Evolutionary conservation across 2,329 filamentous ascomycete genomes (phyloP).

Genomic region (Arthrobotrys pseudoclavata): DNA sequence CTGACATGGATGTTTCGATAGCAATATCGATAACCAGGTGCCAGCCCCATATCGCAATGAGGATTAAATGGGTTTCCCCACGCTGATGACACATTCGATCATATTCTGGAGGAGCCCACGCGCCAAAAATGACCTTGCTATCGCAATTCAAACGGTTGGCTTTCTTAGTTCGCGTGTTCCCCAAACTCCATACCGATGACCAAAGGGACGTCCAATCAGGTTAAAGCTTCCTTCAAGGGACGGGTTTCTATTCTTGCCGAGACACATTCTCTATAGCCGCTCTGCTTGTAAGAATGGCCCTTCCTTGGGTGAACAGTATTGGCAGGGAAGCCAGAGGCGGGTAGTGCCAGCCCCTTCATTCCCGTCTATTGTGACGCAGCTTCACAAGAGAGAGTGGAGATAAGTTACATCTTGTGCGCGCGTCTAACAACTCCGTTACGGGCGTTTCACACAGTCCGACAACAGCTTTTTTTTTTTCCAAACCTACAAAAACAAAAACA

Average conservation of each 20-base stretch:
- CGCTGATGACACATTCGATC: conserved; percentile 52
- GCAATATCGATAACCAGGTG: conserved; percentile 52
- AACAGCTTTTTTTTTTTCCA: conserved; percentile 11
- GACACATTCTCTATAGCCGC: conserved; percentile 54
- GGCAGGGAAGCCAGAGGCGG: conserved; percentile 53
- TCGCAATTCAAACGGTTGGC: conserved; percentile 38
- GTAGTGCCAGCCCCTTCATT: conserved; percentile 53
- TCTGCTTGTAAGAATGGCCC: conserved; percentile 52
- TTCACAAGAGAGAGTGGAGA: conserved; percentile 31
- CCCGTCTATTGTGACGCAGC: conserved; percentile 52
- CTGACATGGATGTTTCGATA: conserved; percentile 50
- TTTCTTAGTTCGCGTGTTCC: conserved; percentile 40
- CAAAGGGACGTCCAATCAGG: conserved; percentile 42
- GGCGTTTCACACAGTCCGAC: conserved; percentile 54
- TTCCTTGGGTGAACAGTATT: conserved; percentile 24
- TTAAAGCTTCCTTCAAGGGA: conserved; percentile 52
- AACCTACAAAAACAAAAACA: conserved; percentile 10
- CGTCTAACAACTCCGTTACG: conserved; percentile 56
- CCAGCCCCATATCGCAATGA: conserved; percentile 27
- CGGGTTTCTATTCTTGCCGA: conserved; percentile 59
- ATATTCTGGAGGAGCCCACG: conserved; percentile 50
- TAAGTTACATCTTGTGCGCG: conserved; percentile 59
- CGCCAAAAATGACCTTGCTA: conserved; percentile 52
- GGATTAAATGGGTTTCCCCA: conserved; percentile 35
- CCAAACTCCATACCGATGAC: conserved; percentile 9